Conservation (phyloP, 305 asterid genomes). For the Fraxinus greggii region DNA sequence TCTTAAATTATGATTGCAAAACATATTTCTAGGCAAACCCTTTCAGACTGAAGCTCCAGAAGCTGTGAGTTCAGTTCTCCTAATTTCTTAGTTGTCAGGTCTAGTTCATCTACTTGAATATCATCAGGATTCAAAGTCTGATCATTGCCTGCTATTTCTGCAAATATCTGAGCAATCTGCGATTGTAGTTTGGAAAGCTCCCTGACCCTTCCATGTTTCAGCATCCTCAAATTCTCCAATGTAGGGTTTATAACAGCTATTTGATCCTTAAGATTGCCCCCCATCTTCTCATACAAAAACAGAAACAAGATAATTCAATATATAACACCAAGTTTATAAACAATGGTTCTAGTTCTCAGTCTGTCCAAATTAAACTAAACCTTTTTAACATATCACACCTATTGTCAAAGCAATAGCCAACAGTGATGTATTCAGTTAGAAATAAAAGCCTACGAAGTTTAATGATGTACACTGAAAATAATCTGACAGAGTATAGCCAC, state of each 20-base stretch:
- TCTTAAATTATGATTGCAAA: background rate
- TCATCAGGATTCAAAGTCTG: slow-evolving; percentile 31
- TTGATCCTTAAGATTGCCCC: slow-evolving; percentile 56
- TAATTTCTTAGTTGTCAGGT: slow-evolving; percentile 59
- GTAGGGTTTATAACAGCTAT: slow-evolving; percentile 49
- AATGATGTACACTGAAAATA: background rate
- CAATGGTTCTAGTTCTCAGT: background rate
- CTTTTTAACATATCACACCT: background rate
- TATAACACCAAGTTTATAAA: background rate
- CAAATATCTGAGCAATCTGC: slow-evolving; percentile 56
- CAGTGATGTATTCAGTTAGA: background rate
- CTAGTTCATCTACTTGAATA: slow-evolving; percentile 54
- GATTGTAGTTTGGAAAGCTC: slow-evolving; percentile 54
- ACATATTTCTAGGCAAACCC: slow-evolving; percentile 36
- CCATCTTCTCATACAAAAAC: slow-evolving; percentile 40
- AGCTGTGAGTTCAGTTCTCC: slow-evolving; percentile 57
- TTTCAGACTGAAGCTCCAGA: slow-evolving; percentile 70
- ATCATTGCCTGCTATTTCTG: slow-evolving; percentile 67
- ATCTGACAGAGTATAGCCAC: background rate
- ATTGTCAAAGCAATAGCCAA: background rate
- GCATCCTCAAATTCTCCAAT: slow-evolving; percentile 51
- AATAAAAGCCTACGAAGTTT: background rate
- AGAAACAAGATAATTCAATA: slow-evolving; percentile 8
- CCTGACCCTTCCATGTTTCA: slow-evolving; percentile 55
- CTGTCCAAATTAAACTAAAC: background rate